Conservation (phyloP, 2,329 filamentous ascomycete species). For the Colletotrichum shisoi region DNA sequence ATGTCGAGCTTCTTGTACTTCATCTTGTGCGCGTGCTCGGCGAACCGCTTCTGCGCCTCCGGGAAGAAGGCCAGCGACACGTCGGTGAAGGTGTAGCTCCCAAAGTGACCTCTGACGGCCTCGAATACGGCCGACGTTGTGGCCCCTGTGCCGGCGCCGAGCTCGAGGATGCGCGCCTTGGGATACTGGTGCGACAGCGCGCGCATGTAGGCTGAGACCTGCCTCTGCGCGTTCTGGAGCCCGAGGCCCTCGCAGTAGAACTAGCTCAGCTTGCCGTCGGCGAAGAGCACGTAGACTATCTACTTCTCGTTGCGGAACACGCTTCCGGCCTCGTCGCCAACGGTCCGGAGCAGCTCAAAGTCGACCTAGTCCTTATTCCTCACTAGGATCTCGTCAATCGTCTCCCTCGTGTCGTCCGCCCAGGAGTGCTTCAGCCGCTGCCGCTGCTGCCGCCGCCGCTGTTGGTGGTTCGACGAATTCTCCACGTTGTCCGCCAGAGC, state of each 20-base stretch:
- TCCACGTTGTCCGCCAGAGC: neutral
- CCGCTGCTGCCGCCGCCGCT: no score
- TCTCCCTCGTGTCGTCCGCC: slow-evolving; percentile 11
- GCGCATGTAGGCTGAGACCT: slow-evolving; percentile 37
- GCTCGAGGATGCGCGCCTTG: slow-evolving; percentile 48
- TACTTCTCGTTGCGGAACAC: slow-evolving; percentile 23
- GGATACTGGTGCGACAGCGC: slow-evolving; percentile 45
- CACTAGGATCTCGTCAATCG: neutral
- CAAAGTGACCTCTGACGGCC: slow-evolving; percentile 33
- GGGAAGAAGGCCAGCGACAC: slow-evolving; percentile 47
- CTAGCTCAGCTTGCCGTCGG: slow-evolving; percentile 16
- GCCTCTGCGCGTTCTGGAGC: slow-evolving; percentile 1
- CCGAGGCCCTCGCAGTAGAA: slow-evolving; percentile 23
- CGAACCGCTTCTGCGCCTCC: slow-evolving; percentile 43
- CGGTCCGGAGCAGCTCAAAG: slow-evolving; percentile 9
- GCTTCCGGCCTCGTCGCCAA: slow-evolving; percentile 1
- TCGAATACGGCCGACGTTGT: slow-evolving; percentile 44
- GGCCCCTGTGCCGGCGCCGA: slow-evolving; percentile 49
- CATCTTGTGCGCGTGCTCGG: slow-evolving; percentile 42
- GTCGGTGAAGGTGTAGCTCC: slow-evolving; percentile 38
- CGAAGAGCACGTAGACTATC: slow-evolving; percentile 24
- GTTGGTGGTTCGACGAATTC: neutral
- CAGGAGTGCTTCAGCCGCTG: neutral
- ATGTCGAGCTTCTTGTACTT: slow-evolving; percentile 49
- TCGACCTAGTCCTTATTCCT: slow-evolving; percentile 13